Evolutionary conservation across 2,329 filamentous ascomycete genomes (phyloP).

Genomic region (Fusarium burgessii): DNA sequence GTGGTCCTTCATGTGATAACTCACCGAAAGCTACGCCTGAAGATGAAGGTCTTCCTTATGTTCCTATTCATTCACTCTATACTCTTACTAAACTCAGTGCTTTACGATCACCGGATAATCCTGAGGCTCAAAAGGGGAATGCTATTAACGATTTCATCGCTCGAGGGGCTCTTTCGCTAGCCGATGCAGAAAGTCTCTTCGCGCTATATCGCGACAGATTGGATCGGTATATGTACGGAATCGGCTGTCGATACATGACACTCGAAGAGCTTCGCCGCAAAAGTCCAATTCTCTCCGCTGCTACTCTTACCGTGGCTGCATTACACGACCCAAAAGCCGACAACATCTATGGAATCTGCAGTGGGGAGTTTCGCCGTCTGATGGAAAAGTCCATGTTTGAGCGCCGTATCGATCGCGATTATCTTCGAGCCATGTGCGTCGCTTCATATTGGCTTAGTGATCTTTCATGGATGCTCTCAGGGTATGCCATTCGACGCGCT

Average conservation of each 20-base stretch:
- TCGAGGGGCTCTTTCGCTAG: slow-evolving; percentile 56
- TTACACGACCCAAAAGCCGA: slow-evolving; percentile 68
- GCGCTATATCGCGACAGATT: slow-evolving; percentile 62
- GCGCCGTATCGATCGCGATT: slow-evolving; percentile 58
- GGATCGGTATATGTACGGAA: slow-evolving; percentile 65
- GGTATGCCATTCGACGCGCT: slow-evolving; percentile 63
- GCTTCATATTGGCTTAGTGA: slow-evolving; percentile 74
- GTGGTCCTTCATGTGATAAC: slow-evolving; percentile 47
- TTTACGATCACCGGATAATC: slow-evolving; percentile 50
- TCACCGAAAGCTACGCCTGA: slow-evolving; percentile 48
- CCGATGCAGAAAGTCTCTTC: slow-evolving; percentile 65
- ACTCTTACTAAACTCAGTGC: slow-evolving; percentile 54
- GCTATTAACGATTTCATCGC: slow-evolving; percentile 53
- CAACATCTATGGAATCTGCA: slow-evolving; percentile 64
- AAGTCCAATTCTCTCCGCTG: slow-evolving; percentile 67
- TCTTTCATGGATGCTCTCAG: slow-evolving; percentile 71
- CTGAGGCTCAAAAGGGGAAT: slow-evolving; percentile 36
- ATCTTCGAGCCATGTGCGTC: slow-evolving; percentile 70
- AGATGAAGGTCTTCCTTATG: slow-evolving; percentile 53
- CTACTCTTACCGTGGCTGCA: slow-evolving; percentile 68
- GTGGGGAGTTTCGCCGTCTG: slow-evolving; percentile 67
- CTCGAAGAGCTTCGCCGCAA: slow-evolving; percentile 65
- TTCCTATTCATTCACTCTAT: slow-evolving; percentile 56
- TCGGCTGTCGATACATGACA: slow-evolving; percentile 63
- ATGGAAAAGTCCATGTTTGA: slow-evolving; percentile 61